Evolutionary conservation across 352 stramenopile genomes (phyloP), one percentile per base, ranked within the genome.

Genomic region (Phytophthora brassicae): DNA sequence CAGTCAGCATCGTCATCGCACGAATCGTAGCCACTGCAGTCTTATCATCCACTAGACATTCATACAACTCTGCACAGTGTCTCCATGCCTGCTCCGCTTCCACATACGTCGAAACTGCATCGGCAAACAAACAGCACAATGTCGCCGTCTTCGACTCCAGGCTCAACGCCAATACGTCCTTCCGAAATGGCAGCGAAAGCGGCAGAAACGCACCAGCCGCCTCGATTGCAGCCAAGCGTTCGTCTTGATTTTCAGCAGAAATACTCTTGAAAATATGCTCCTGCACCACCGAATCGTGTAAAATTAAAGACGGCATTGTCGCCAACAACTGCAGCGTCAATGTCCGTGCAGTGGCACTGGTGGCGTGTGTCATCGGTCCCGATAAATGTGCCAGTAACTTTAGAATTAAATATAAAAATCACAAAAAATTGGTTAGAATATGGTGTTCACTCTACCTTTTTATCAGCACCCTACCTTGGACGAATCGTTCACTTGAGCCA

Each of bases 401-500:
- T 35, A 41, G 29, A 8, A 52, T 56, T 42, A 31, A 49, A 49
- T 12, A 22, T 49, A 13, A 13, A 2, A 59, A 24, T 14, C 16
- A 26, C 7, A 31, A 31, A 28, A 29, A 39, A 66, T 20, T 54
- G n/a, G n/a, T n/a, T n/a, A n/a, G n/a, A n/a, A n/a, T n/a, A n/a
- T n/a, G n/a, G n/a, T n/a, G n/a, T 31, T 26, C 46, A 36, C n/a
- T 51, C 20, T 54, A 55, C 48, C 41, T 49, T 42, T 14, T 46
- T 33, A 8, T n/a, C 13, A 44, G 2, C 8, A 44, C 26, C 12
- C 35, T 50, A 84, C 77, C 66, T 88, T 88, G 19, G 56, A 51
- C 2, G 64, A 39, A 36, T 88, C 79, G 31, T 74, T 81, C 9
- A 88, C 69, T 64, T 81, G 76, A 14, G 67, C 66, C 12, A 86